Percentiles rank a stretch among this genome's conserved stretches.
Conservation (phyloP, 352 stramenopile species). For the Phytophthora hybrid region DNA sequence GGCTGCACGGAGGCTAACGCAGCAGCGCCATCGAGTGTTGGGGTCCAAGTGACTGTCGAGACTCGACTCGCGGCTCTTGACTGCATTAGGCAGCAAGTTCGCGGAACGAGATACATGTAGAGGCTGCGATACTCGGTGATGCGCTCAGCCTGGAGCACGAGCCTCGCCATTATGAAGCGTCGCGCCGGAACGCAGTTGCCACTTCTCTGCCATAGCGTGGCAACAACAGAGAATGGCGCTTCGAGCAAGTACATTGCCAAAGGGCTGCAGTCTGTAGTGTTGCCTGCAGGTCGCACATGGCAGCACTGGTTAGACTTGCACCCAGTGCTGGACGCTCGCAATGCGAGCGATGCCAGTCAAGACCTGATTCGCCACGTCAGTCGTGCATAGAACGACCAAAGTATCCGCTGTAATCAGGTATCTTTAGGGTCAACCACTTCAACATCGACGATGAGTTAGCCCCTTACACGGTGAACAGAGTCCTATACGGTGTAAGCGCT, state of each 20-base stretch:
- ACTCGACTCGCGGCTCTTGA: neutral
- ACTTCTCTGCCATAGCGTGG: neutral
- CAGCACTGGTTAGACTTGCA: neutral
- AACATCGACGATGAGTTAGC: constrained; percentile 4
- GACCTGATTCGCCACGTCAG: constrained; percentile 24
- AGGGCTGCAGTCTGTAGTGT: neutral
- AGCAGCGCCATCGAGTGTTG: neutral
- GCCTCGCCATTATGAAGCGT: neutral
- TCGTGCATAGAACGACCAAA: constrained; percentile 19
- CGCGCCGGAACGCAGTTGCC: constrained; percentile 1
- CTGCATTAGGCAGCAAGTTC: constrained; percentile 4
- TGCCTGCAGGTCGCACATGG: neutral
- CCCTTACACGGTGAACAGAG: neutral
- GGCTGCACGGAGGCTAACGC: neutral
- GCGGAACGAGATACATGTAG: neutral
- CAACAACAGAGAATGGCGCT: neutral
- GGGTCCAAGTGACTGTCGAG: neutral
- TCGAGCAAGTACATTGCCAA: neutral
- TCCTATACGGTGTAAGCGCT: no score
- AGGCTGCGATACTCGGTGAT: neutral
- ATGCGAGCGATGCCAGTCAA: neutral
- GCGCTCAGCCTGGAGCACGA: neutral
- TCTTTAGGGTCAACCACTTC: constrained; percentile 18
- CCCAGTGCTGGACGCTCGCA: neutral
- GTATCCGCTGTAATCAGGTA: constrained; percentile 25